phyloP scores from a whole-genome alignment of 768 basidiomycete genomes.

The Russula foetens region DNA sequence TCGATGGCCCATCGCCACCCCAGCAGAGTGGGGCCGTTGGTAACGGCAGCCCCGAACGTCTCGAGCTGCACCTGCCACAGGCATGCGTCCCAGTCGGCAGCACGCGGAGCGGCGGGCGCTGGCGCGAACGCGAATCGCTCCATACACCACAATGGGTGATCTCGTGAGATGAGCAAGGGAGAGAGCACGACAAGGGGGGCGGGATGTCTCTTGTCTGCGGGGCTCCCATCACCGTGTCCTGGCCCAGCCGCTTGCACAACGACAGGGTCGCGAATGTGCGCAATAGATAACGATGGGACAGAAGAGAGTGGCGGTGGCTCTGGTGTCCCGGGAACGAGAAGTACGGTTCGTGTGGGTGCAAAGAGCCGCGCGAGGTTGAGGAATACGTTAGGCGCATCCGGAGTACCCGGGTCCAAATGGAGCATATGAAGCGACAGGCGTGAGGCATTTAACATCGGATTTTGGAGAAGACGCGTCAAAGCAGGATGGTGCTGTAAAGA shows the following conservation, averaged over 20 bases:
- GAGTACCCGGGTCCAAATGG: conserved; percentile 30
- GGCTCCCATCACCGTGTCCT: conserved; percentile 23
- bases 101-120: conserved; percentile 33
- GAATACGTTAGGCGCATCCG: conserved; percentile 41
- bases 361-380: conserved; percentile 60
- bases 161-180: conserved; percentile 36
- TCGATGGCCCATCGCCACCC: conserved; percentile 17
- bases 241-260: conserved; percentile 9
- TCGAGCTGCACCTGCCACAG: conserved; percentile 58
- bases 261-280: conserved; percentile 18
- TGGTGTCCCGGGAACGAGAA: conserved; percentile 45
- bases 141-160: conserved; percentile 52
- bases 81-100: conserved; percentile 54
- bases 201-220: conserved; percentile 28
- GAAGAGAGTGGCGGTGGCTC: conserved; percentile 20
- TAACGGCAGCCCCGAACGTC: conserved; percentile 33
- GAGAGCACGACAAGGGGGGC: conserved; percentile 31
- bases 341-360: conserved; percentile 37
- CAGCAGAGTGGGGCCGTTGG: conserved; percentile 24
- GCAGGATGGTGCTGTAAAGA: not conserved
- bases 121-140: conserved; percentile 39
- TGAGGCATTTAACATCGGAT: conserved; percentile 9
- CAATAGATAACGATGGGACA: not conserved
- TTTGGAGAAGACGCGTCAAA: not conserved
- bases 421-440: conserved; percentile 41